Evolutionary conservation across 768 basidiomycete species (phyloP), one percentile per base, ranked within the genome.

Genomic region (Suillus cothurnatus): DNA sequence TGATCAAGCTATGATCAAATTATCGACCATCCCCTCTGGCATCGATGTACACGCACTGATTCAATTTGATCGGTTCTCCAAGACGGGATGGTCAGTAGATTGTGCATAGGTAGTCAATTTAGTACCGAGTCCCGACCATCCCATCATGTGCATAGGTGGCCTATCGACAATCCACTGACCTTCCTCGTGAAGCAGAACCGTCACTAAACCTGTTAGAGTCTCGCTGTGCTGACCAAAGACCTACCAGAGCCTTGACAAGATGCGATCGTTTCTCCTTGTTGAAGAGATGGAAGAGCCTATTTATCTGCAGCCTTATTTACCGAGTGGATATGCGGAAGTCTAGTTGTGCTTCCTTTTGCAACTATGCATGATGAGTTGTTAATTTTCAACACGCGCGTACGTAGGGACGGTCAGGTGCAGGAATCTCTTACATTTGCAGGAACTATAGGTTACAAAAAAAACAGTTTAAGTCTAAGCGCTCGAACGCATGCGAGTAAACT

Each of bases 271-370:
- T 69, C 12, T 66, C 70, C 61, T 77, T 71, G 0, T 69, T 65
- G 62, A 79, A 78, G 0, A 76, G 47, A 72, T 77, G 77, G 68
- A 89, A 86, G 68, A 88, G 78, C 12, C 80, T 23, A 47, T 21
- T n/a, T 12, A n/a, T n/a, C 11, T n/a, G 45, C 5, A 23, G 12
- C n/a, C 47, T 47, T 12, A 23, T 14, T 8, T 14, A 49, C 23
- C 47, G 14, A 58, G 26, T 39, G 26, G 5, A 55, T 55, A 58
- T 58, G 17, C 2, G 17, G 5, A 26, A 39, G 26, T 41, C 12
- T 28, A 38, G 6, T 9, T 58, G 38, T 58, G 38, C 57, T 41
- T 59, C 58, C 14, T 23, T 28, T 58, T 2, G 17, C 38, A 26
- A 36, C 8, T 26, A n/a, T 36, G 38, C 19, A 0, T 28, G 9